phyloP scores from a whole-genome alignment of 1,284 basidiomycete genomes.

The Ustilago nuda region DNA sequence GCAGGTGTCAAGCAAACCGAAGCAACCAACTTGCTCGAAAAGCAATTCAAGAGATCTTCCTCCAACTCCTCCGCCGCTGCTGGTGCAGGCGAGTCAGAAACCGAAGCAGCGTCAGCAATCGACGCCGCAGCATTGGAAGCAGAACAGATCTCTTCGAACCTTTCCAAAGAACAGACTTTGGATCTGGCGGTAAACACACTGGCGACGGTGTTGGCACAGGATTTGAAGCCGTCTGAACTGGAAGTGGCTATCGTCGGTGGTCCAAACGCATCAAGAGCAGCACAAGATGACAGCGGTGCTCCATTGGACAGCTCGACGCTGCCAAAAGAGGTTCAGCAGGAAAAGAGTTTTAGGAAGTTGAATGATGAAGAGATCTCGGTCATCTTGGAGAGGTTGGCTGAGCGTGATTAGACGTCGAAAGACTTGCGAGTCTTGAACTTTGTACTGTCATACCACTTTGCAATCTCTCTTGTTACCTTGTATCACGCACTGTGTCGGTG shows the following conservation, averaged over 20 bases:
- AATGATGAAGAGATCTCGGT: slow-evolving; percentile 57
- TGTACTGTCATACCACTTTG: background rate
- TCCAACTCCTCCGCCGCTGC: slow-evolving; percentile 12
- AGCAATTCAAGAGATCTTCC: slow-evolving; percentile 93
- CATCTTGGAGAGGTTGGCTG: slow-evolving; percentile 66
- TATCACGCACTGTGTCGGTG: background rate
- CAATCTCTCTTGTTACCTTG: background rate
- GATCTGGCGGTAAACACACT: slow-evolving; percentile 95
- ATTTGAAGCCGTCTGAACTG: slow-evolving; percentile 80
- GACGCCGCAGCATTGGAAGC: slow-evolving; percentile 60
- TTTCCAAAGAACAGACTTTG: slow-evolving; percentile 60
- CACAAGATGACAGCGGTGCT: slow-evolving; percentile 17
- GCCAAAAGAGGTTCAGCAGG: slow-evolving; percentile 41
- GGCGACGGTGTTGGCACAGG: slow-evolving; percentile 90
- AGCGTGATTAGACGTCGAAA: slow-evolving; percentile 55
- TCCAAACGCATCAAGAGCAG: slow-evolving; percentile 34
- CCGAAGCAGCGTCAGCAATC: slow-evolving; percentile 29
- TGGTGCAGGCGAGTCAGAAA: background rate
- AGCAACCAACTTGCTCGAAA: slow-evolving; percentile 94
- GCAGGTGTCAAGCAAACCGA: slow-evolving; percentile 98
- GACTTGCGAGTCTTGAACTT: background rate
- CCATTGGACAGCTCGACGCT: slow-evolving; percentile 31
- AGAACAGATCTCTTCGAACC: slow-evolving; percentile 41
- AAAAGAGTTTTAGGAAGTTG: slow-evolving; percentile 64
- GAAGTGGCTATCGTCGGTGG: slow-evolving; percentile 72